A percentile compares a stretch with the other conserved stretches of the same genome.
Evolutionary conservation across 2,329 filamentous ascomycete species (phyloP).

Genomic region (Acrodontium crateriforme): DNA sequence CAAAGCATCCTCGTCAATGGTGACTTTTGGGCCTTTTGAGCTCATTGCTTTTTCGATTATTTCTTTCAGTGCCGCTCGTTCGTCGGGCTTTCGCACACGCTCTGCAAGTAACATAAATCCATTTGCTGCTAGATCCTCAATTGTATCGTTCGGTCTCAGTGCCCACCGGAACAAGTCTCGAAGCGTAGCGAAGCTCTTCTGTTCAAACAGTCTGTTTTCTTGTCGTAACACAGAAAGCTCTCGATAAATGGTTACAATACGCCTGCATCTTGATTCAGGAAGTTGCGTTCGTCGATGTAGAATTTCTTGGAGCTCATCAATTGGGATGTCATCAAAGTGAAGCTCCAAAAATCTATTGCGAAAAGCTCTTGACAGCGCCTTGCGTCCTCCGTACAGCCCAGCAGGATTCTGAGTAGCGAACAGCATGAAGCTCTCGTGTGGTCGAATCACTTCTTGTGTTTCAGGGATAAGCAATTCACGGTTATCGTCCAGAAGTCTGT

Average conservation of each 20-base stretch:
- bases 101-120: slow-evolving; percentile 95
- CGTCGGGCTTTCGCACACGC: slow-evolving; percentile 80
- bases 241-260: slow-evolving; percentile 87
- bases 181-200: slow-evolving; percentile 93
- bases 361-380: slow-evolving; percentile 85
- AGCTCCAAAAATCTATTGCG: slow-evolving; percentile 93
- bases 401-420: slow-evolving; percentile 97
- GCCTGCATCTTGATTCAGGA: slow-evolving; percentile 76
- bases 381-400: slow-evolving; percentile 87
- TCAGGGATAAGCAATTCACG: slow-evolving; percentile 90
- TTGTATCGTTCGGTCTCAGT: slow-evolving; percentile 65
- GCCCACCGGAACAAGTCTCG: slow-evolving; percentile 96
- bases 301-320: slow-evolving; percentile 85
- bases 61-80: slow-evolving; percentile 68
- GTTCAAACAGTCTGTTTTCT: slow-evolving; percentile 82
- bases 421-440: slow-evolving; percentile 90
- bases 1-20: slow-evolving; percentile 57
- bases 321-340: slow-evolving; percentile 95
- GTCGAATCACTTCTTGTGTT: slow-evolving; percentile 84
- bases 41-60: slow-evolving; percentile 85
- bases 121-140: slow-evolving; percentile 78
- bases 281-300: slow-evolving; percentile 78
- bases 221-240: slow-evolving; percentile 83
- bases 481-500: slow-evolving; percentile 91
- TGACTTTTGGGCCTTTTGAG: slow-evolving; percentile 42